phyloP scores from a whole-genome alignment of 106 monocot species.

The Acanthochlamys bracteata region DNA sequence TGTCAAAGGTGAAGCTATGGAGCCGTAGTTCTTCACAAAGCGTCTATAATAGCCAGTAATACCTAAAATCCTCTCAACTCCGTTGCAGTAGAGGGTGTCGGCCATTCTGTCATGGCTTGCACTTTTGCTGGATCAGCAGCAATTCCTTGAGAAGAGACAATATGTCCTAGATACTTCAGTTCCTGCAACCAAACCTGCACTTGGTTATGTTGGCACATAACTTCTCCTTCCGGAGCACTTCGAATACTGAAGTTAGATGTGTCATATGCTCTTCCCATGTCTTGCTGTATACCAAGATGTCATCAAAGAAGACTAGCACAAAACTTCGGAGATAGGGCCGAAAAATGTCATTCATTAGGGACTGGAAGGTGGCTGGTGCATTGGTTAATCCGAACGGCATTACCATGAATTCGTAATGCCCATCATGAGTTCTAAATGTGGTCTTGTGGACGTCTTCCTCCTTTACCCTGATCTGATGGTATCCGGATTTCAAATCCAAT shows the following conservation, averaged over 20 bases:
- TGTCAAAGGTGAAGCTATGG: not conserved
- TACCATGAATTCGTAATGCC: conserved; percentile 1
- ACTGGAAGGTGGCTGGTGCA: not conserved
- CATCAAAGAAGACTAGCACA: conserved; percentile 3
- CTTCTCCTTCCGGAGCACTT: too few species aligned
- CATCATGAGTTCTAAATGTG: not conserved
- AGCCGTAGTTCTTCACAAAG: not conserved
- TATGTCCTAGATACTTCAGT: not conserved
- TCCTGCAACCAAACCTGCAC: not conserved
- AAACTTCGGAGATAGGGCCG: not conserved
- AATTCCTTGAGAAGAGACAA: not conserved
- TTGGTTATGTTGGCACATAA: not conserved
- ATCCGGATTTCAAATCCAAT: conserved; percentile 4
- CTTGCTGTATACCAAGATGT: not conserved
- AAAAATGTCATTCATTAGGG: not conserved
- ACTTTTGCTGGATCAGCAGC: not conserved
- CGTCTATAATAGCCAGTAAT: not conserved
- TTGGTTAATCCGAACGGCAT: conserved; percentile 3
- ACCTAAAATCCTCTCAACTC: not conserved
- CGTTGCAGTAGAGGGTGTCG: not conserved
- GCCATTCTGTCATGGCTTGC: not conserved
- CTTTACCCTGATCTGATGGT: conserved; percentile 6
- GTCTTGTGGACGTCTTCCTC: not conserved
- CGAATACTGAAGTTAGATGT: too few species aligned
- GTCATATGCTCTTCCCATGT: not conserved